These are phyloP conservation scores for Vigna mungo DNA, from an alignment of 306 rosid genomes.

Conservation along the genomic window DNA sequence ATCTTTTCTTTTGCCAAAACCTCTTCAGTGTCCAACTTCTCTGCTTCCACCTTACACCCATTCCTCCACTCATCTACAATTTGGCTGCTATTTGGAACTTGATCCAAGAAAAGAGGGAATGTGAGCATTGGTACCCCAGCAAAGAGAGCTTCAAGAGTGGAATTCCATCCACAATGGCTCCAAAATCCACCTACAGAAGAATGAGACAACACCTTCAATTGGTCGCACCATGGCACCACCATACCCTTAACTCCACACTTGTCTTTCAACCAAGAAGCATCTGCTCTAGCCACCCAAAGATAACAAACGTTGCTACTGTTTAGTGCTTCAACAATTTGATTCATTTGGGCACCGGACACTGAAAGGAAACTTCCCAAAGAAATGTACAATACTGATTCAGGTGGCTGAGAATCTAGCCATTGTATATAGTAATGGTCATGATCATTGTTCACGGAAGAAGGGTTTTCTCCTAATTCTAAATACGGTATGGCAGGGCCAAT, in stretches of 20 bases:
- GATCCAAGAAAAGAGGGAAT: conserved; percentile 62
- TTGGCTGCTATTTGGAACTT: conserved; percentile 54
- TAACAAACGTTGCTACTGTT: conserved; percentile 39
- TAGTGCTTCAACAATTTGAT: conserved; percentile 54
- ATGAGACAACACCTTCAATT: conserved; percentile 61
- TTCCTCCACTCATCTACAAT: conserved; percentile 60
- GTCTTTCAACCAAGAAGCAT: conserved; percentile 46
- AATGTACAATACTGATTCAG: conserved; percentile 62
- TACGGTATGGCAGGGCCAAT: conserved; percentile 65
- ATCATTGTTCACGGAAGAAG: background rate
- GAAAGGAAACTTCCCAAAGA: conserved; percentile 67
- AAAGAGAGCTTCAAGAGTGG: conserved; percentile 53
- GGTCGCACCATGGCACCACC: conserved; percentile 69
- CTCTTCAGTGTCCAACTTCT: conserved; percentile 33
- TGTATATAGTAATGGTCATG: conserved; percentile 42
- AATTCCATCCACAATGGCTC: conserved; percentile 78
- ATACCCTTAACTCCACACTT: conserved; percentile 54
- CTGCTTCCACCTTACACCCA: conserved; percentile 44
- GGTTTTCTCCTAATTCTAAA: conserved; percentile 39
- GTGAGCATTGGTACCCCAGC: conserved; percentile 58
- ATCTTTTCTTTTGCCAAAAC: conserved; percentile 41
- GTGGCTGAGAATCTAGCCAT: conserved; percentile 67
- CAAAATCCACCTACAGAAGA: conserved; percentile 56
- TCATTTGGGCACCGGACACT: conserved; percentile 56
- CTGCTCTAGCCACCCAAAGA: conserved; percentile 64